Evolutionary conservation across 2,329 filamentous ascomycete species (phyloP).

Genomic region (Coniochaeta sp.): DNA sequence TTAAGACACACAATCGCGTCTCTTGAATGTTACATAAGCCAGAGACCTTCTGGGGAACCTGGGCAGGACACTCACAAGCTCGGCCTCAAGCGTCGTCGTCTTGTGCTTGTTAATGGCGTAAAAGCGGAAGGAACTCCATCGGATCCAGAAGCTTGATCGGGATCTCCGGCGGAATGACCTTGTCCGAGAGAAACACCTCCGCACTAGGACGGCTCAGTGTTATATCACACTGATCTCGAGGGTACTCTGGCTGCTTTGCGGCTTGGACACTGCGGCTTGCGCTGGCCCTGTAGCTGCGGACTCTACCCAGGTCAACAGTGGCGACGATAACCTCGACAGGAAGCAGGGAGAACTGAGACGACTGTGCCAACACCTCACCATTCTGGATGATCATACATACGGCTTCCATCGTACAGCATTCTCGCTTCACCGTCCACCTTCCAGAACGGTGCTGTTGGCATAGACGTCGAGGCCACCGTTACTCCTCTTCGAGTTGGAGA

Average conservation of each 20-base stretch:
- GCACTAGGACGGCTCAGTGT: constrained; percentile 15
- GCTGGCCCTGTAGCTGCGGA: constrained; percentile 51
- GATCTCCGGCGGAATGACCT: no score
- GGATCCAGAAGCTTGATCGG: constrained; percentile 14
- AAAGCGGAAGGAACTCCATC: constrained; percentile 38
- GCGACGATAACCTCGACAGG: constrained; percentile 61
- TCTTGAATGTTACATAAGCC: no score
- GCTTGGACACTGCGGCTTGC: constrained; percentile 10
- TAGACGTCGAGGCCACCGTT: constrained; percentile 42
- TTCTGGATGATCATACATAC: constrained; percentile 58
- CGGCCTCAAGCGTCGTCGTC: no score
- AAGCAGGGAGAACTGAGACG: constrained; percentile 56
- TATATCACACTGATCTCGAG: constrained; percentile 14
- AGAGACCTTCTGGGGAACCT: no score
- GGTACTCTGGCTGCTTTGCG: constrained; percentile 12
- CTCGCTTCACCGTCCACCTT: constrained; percentile 55
- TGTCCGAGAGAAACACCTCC: constrained; percentile 16
- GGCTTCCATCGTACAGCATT: constrained; percentile 55
- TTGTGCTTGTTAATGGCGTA: no score
- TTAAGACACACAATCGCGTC: no score
- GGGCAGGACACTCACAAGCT: no score
- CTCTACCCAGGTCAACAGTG: constrained; percentile 65
- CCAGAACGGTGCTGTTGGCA: constrained; percentile 49
- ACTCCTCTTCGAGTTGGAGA: constrained; percentile 54
- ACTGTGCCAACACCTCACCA: constrained; percentile 44